A percentile compares a stretch with the other conserved stretches of the same genome.
Conservation (phyloP, 73 alveolate species). For the Breviolum minutum region DNA sequence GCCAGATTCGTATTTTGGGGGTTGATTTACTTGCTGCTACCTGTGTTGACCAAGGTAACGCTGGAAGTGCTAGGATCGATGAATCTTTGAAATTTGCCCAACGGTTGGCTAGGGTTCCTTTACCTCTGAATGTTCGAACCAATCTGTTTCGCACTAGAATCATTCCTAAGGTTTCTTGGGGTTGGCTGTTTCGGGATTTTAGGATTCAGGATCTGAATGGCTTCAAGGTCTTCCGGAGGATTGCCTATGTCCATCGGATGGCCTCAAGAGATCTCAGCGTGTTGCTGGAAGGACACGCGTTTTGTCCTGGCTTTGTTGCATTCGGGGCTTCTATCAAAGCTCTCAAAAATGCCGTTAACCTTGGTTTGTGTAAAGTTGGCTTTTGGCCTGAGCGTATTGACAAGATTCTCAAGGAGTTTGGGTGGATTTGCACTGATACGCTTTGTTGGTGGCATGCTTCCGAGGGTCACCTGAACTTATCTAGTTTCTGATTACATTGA, state of each 20-base stretch:
- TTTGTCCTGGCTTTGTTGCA: background rate
- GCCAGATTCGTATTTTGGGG: conserved; percentile 21
- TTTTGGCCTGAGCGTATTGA: background rate
- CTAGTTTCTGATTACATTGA: background rate
- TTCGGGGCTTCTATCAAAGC: background rate
- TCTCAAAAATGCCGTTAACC: background rate
- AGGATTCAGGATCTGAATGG: background rate
- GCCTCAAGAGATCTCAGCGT: background rate
- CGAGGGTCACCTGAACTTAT: background rate
- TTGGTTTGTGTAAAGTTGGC: background rate
- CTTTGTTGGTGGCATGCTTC: background rate
- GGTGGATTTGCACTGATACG: background rate
- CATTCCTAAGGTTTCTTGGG: conserved; percentile 1
- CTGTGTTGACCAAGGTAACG: background rate
- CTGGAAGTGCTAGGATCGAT: background rate
- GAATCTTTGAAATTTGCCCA: background rate
- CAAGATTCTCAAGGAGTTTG: background rate
- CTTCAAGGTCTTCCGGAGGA: background rate
- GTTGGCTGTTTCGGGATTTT: conserved; percentile 8
- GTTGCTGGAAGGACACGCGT: background rate
- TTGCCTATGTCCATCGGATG: background rate
- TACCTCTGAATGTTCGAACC: too few relatives aligned
- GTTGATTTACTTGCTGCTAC: background rate
- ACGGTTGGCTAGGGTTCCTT: background rate
- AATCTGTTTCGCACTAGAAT: background rate